Conservation (phyloP, 805 yeast species). For the Yarrowia sp. region DNA sequence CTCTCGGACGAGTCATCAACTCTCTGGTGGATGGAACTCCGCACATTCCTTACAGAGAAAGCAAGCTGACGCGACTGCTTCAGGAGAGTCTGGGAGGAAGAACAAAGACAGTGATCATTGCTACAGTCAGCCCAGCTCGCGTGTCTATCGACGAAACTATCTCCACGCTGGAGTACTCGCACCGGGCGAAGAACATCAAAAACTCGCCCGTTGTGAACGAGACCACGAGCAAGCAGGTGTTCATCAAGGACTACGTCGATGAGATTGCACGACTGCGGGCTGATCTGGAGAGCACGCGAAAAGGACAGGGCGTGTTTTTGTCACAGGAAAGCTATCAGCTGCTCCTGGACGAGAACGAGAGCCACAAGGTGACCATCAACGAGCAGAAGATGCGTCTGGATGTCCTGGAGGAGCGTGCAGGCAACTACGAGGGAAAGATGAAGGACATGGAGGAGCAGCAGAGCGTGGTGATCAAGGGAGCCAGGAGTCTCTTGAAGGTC, state of each 20-base stretch:
- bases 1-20: slow-evolving; percentile 85
- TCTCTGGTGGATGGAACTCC: slow-evolving; percentile 55
- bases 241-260: slow-evolving; percentile 52
- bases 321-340: slow-evolving; percentile 49
- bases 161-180: slow-evolving; percentile 82
- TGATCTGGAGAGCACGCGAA: slow-evolving; percentile 62
- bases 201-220: slow-evolving; percentile 66
- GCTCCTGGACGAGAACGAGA: slow-evolving; percentile 48
- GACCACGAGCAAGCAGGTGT: slow-evolving; percentile 55
- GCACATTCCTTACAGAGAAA: slow-evolving; percentile 82
- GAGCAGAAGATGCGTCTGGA: slow-evolving; percentile 50
- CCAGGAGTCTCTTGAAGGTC: background rate
- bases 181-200: slow-evolving; percentile 75
- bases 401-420: slow-evolving; percentile 46
- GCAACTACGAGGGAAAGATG: slow-evolving; percentile 6
- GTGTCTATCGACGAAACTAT: slow-evolving; percentile 76
- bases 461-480: background rate
- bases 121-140: slow-evolving; percentile 80
- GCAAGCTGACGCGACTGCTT: slow-evolving; percentile 69
- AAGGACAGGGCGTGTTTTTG: slow-evolving; percentile 66
- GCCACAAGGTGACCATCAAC: slow-evolving; percentile 48
- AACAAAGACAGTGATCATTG: slow-evolving; percentile 80
- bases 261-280: slow-evolving; percentile 55
- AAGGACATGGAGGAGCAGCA: slow-evolving; percentile 19
- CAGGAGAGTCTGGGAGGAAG: slow-evolving; percentile 85